phyloP scores from a whole-genome alignment of 345 rosid species.

The Tarenaya hassleriana region DNA sequence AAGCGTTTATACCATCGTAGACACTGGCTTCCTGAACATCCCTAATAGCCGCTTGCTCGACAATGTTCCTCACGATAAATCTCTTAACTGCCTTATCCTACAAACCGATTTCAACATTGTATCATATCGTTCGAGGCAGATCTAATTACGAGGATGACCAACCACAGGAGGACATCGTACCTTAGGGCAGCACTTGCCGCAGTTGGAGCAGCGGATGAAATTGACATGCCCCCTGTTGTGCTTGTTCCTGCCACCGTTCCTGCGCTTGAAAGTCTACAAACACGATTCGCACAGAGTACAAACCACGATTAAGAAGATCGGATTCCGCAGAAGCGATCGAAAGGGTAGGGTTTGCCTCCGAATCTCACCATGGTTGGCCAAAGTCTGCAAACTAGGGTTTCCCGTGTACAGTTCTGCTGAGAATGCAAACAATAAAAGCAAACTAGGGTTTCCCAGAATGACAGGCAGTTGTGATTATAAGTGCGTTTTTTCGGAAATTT shows the following conservation, averaged over 20 bases:
- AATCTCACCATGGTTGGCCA: no score
- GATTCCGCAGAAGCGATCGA: no score
- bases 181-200: constrained; percentile 96
- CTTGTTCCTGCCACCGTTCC: constrained; percentile 97
- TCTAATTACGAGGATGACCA: not conserved
- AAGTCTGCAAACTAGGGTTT: no score
- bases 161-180: constrained; percentile 23
- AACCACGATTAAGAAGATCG: no score
- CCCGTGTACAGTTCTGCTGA: no score
- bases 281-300: no score
- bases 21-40: constrained; percentile 85
- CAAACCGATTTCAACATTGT: no score
- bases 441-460: no score
- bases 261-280: constrained; percentile 85
- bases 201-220: constrained; percentile 90
- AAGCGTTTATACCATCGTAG: constrained; percentile 45
- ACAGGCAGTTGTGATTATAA: no score
- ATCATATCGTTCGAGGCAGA: not conserved
- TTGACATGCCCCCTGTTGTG: constrained; percentile 93
- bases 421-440: no score
- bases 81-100: constrained; percentile 89
- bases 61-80: constrained; percentile 87
- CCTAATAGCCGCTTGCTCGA: constrained; percentile 94
- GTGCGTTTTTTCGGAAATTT: no score
- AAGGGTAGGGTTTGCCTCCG: no score